Conservation (phyloP, 2,329 filamentous ascomycete genomes). For the Ophiocordyceps robertsii region DNA sequence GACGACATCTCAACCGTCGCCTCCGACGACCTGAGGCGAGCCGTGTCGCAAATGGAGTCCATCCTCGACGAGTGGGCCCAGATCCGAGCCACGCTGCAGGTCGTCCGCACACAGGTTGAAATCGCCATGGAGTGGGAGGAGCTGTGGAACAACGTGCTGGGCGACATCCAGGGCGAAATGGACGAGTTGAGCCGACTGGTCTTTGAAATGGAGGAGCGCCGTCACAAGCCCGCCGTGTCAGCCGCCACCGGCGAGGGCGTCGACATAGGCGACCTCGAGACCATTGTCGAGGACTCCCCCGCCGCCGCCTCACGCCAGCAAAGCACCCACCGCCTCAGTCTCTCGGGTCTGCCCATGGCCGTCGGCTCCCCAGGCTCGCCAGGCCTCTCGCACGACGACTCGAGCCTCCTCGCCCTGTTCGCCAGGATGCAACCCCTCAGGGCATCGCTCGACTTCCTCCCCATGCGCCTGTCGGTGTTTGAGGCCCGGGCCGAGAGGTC, state of each 20-base stretch:
- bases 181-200: constrained; percentile 68
- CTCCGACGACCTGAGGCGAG: constrained; percentile 54
- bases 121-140: constrained; percentile 99
- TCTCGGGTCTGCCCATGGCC: constrained; percentile 49
- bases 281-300: constrained; percentile 81
- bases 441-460: constrained; percentile 87
- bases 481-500: constrained; percentile 60
- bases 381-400: constrained; percentile 61
- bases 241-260: constrained; percentile 46
- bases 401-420: constrained; percentile 77
- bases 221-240: constrained; percentile 64
- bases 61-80: constrained; percentile 76
- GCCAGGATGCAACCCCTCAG: constrained; percentile 89
- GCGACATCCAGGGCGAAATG: constrained; percentile 81
- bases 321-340: constrained; percentile 53
- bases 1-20: constrained; percentile 62
- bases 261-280: constrained; percentile 83
- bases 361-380: constrained; percentile 46
- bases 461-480: constrained; percentile 86
- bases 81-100: constrained; percentile 64
- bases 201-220: constrained; percentile 95
- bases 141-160: constrained; percentile 84
- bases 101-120: constrained; percentile 81
- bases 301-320: constrained; percentile 34
- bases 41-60: constrained; percentile 79